Conservation (phyloP, 345 rosid genomes). For the Diplotaxis tenuifolia region DNA sequence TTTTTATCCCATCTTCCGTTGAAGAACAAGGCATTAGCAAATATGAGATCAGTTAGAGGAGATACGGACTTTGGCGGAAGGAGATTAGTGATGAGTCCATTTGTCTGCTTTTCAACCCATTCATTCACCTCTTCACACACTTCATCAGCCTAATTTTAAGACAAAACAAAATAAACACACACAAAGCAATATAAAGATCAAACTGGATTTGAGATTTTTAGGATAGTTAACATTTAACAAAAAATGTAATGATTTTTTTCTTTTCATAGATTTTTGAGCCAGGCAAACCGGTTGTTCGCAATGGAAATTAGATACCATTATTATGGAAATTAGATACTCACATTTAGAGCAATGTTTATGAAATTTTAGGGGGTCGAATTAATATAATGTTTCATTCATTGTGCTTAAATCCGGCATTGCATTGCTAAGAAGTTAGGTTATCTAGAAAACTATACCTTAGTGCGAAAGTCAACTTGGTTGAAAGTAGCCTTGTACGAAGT, state of each 20-base stretch:
- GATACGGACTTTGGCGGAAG: not conserved
- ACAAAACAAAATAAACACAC: not conserved
- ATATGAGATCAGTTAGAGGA: slow-evolving; percentile 6
- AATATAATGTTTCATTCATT: no score
- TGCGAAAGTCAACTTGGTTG: slow-evolving; percentile 60
- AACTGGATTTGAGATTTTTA: not conserved
- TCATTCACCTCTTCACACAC: slow-evolving; percentile 52
- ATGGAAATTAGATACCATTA: no score
- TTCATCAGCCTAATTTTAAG: slow-evolving; percentile 40
- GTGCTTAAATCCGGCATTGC: no score
- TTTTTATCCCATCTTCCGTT: slow-evolving; percentile 1
- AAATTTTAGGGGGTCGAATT: no score
- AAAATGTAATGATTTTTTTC: not conserved
- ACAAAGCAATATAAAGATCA: not conserved
- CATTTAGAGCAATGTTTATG: no score
- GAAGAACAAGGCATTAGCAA: slow-evolving; percentile 27
- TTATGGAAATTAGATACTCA: no score
- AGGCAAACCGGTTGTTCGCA: no score
- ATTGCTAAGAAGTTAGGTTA: not conserved
- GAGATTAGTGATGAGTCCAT: slow-evolving; percentile 26
- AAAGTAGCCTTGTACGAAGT: slow-evolving; percentile 54
- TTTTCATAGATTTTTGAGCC: no score
- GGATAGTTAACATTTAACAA: not conserved
- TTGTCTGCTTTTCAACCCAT: slow-evolving; percentile 54
- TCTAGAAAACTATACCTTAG: slow-evolving; percentile 44